Percentiles rank a stretch among this genome's conserved stretches.
Evolutionary conservation across 2,329 filamentous ascomycete genomes (phyloP).

Genomic region (Aureobasidium sp.): DNA sequence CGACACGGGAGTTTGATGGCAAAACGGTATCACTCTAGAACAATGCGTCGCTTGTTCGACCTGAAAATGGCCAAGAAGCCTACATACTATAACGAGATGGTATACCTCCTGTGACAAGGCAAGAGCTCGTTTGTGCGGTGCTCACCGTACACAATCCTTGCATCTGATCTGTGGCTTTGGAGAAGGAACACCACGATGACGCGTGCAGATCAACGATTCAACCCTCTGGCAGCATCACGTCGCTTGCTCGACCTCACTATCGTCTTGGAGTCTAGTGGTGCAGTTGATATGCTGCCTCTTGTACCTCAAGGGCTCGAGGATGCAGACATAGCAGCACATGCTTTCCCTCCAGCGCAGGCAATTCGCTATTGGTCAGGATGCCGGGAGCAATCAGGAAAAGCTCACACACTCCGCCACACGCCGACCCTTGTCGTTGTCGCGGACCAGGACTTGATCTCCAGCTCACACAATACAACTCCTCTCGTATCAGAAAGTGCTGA

Average conservation of each 20-base stretch:
- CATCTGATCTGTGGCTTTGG: neutral
- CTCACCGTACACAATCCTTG: neutral
- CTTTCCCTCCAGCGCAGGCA: neutral
- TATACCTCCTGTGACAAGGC: neutral
- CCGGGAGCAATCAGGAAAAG: neutral
- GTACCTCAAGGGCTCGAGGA: neutral
- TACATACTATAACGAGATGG: neutral
- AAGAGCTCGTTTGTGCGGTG: neutral
- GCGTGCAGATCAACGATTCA: neutral
- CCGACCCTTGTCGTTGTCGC: neutral
- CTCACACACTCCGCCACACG: neutral
- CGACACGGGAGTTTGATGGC: neutral
- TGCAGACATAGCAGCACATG: neutral
- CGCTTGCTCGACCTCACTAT: neutral
- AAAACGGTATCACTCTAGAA: neutral
- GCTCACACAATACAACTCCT: neutral
- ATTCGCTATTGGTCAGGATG: neutral
- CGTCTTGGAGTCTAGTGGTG: neutral
- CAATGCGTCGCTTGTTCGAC: neutral
- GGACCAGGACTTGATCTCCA: neutral
- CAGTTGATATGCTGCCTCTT: neutral
- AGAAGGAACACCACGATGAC: neutral
- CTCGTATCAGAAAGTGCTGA: neutral
- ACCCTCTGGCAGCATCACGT: neutral
- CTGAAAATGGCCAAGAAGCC: neutral